Evolutionary conservation across 192 early-diverging fungal genomes (phyloP).

Genomic region (Coemansia sp.): DNA sequence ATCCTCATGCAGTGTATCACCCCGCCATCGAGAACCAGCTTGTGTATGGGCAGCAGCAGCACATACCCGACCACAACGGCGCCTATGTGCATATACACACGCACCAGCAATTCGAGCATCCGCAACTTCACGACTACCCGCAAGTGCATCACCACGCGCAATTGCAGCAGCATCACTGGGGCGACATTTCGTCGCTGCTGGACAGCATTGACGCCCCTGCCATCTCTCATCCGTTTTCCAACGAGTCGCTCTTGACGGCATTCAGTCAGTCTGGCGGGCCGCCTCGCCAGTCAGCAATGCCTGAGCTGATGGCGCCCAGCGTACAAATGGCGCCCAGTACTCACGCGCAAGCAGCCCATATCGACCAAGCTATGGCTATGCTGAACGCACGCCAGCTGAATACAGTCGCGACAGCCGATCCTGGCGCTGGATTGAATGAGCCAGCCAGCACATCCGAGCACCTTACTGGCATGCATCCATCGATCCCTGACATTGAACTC

Average conservation of each 20-base stretch:
- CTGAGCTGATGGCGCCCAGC: background rate
- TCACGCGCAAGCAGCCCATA: background rate
- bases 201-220: background rate
- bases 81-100: background rate
- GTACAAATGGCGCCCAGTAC: too few species aligned
- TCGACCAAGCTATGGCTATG: slow-evolving; percentile 1
- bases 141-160: slow-evolving; percentile 5
- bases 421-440: background rate
- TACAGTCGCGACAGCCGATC: background rate
- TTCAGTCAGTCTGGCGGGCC: background rate
- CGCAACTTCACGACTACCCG: slow-evolving; percentile 3
- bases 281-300: background rate
- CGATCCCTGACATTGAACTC: slow-evolving; percentile 30
- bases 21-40: background rate
- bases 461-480: slow-evolving; percentile 8
- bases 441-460: slow-evolving; percentile 3
- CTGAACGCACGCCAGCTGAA: background rate
- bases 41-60: background rate
- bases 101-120: background rate
- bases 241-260: background rate
- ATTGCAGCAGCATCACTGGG: slow-evolving; percentile 1
- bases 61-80: background rate
- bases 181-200: background rate
- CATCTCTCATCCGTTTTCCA: background rate
- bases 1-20: background rate